phyloP scores from a whole-genome alignment of 106 monocot species.

The Dendrobium huoshanense region DNA sequence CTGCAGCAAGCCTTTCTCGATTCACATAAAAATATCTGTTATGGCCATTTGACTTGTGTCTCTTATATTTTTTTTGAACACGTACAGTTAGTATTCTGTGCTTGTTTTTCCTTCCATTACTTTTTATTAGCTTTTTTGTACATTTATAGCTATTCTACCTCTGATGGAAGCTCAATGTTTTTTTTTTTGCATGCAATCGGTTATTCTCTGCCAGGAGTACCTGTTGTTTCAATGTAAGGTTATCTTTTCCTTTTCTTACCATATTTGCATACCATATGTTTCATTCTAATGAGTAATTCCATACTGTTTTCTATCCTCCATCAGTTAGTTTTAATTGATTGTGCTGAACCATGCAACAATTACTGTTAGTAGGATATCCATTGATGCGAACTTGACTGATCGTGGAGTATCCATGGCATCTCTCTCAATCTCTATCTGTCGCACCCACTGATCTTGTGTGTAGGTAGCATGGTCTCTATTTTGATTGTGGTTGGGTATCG shows the following conservation, averaged over 20 bases:
- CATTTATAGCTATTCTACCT: neutral
- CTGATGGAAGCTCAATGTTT: slow-evolving; percentile 10
- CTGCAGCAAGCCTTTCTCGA: neutral
- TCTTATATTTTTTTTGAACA: neutral
- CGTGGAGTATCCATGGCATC: neutral
- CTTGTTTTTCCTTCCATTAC: slow-evolving; percentile 2
- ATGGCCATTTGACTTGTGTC: neutral
- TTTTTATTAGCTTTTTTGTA: neutral
- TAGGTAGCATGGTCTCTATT: too few species aligned
- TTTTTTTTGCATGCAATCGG: slow-evolving; percentile 36
- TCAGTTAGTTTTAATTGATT: neutral
- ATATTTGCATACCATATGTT: neutral
- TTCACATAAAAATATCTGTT: neutral
- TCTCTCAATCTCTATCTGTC: neutral
- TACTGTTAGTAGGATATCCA: neutral
- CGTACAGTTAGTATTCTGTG: neutral
- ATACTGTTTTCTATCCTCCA: neutral
- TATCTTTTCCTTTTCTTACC: neutral
- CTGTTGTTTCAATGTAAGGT: slow-evolving; percentile 75
- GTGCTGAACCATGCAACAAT: neutral
- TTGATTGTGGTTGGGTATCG: neutral
- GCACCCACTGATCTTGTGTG: too few species aligned
- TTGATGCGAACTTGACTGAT: slow-evolving; percentile 2
- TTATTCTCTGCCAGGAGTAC: slow-evolving; percentile 53
- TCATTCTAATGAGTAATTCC: neutral